These are phyloP conservation scores for Candida chilensis DNA, from an alignment of 805 yeast species.

Conservation along the genomic window DNA sequence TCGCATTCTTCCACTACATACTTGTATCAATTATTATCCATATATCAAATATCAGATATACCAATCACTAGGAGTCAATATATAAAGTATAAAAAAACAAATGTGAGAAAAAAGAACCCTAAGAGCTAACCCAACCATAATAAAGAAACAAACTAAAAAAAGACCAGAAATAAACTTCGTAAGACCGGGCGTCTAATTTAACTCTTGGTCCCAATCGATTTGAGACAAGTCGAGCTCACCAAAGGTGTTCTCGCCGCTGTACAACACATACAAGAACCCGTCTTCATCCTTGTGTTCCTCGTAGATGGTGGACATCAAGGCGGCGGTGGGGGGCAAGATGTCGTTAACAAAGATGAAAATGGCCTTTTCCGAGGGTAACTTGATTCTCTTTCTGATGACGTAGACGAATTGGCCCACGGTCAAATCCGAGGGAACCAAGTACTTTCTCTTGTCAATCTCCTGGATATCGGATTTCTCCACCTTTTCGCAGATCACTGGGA, in stretches of 20 bases:
- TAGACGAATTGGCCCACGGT: slow-evolving; percentile 98
- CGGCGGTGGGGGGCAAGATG: slow-evolving; percentile 96
- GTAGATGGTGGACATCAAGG: slow-evolving; percentile 88
- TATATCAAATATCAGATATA: too few species aligned
- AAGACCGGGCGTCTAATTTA: too few species aligned
- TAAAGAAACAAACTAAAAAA: too few species aligned
- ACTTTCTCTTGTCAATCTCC: slow-evolving; percentile 94
- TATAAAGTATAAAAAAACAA: too few species aligned
- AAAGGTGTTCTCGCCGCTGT: slow-evolving; percentile 97
- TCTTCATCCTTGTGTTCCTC: slow-evolving; percentile 97
- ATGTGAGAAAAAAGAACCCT: too few species aligned
- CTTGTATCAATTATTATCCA: too few species aligned
- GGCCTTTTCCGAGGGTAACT: slow-evolving; percentile 95
- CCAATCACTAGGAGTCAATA: too few species aligned
- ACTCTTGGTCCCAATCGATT: too few species aligned
- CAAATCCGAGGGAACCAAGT: slow-evolving; percentile 90
- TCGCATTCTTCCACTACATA: too few species aligned
- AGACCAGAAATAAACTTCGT: too few species aligned
- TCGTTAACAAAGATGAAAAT: slow-evolving; percentile 96
- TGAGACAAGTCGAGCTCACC: too few species aligned
- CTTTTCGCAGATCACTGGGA: slow-evolving; percentile 95
- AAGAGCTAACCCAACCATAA: too few species aligned
- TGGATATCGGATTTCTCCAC: slow-evolving; percentile 95
- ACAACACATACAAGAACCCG: slow-evolving; percentile 91
- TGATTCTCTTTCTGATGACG: slow-evolving; percentile 92